Evolutionary conservation across 805 yeast genomes (phyloP).

Genomic region (Teunomyces barrocoloradensis): DNA sequence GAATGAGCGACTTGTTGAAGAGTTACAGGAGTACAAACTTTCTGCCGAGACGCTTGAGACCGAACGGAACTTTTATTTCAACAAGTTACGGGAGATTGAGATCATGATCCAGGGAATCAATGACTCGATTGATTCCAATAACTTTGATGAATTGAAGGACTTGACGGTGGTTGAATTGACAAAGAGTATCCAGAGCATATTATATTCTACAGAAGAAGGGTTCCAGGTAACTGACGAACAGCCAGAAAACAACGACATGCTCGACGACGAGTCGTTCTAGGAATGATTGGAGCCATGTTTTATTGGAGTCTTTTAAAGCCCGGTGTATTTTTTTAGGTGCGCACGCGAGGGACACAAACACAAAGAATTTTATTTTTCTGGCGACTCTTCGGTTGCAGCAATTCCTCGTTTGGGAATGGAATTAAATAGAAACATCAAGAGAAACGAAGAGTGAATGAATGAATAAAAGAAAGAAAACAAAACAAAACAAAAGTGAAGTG

Average conservation of each 20-base stretch:
- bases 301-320: too few relatives aligned
- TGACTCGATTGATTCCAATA: slow-evolving; percentile 16
- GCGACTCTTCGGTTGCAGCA: background rate
- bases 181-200: slow-evolving; percentile 66
- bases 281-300: too few relatives aligned
- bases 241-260: slow-evolving; percentile 8
- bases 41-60: slow-evolving; percentile 67
- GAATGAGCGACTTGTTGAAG: slow-evolving; percentile 43
- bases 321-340: too few relatives aligned
- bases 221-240: slow-evolving; percentile 55
- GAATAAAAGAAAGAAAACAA: background rate
- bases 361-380: background rate
- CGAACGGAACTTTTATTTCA: slow-evolving; percentile 88
- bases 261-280: slow-evolving; percentile 21
- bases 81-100: slow-evolving; percentile 86
- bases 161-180: slow-evolving; percentile 27
- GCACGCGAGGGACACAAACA: background rate
- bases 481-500: background rate
- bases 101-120: slow-evolving; percentile 60
- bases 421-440: background rate
- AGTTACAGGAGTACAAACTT: slow-evolving; percentile 54
- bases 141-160: slow-evolving; percentile 42
- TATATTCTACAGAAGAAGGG: slow-evolving; percentile 83
- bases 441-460: background rate
- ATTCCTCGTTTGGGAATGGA: background rate